Percentiles rank a stretch among this genome's conserved stretches.
phyloP scores from a whole-genome alignment of 1,284 basidiomycete species.

The Inonotus hispidus region DNA sequence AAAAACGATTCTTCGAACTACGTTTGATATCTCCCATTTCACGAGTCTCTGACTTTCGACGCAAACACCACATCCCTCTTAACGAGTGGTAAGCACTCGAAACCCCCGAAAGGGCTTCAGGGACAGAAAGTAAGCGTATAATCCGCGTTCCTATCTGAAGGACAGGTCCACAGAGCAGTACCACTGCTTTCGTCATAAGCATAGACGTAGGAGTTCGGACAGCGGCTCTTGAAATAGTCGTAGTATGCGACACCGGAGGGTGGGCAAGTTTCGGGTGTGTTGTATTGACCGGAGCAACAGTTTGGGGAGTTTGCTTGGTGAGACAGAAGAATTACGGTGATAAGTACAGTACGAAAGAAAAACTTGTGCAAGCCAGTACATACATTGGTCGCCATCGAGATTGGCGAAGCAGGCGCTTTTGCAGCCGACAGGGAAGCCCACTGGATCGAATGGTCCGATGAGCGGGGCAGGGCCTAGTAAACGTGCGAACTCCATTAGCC shows the following conservation, averaged over 20 bases:
- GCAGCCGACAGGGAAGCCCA: conserved; percentile 51
- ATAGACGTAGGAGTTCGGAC: conserved; percentile 53
- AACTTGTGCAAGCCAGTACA: too few species aligned
- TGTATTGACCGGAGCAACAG: conserved; percentile 51
- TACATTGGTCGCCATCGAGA: conserved; percentile 40
- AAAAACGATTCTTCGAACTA: too few species aligned
- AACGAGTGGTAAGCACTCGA: background rate
- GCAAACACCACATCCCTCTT: too few species aligned
- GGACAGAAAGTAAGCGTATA: conserved; percentile 58
- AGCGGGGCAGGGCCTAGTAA: conserved; percentile 42
- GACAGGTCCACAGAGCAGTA: conserved; percentile 49
- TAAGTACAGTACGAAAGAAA: background rate
- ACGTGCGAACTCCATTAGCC: background rate
- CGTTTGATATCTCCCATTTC: too few species aligned
- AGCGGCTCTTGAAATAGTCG: conserved; percentile 49
- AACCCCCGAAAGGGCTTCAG: background rate
- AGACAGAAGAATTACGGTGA: background rate
- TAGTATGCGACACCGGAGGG: conserved; percentile 41
- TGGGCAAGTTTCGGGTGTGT: conserved; percentile 46
- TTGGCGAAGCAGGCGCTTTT: conserved; percentile 54
- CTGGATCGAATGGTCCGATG: conserved; percentile 46
- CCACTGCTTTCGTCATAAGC: conserved; percentile 50
- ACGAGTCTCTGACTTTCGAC: too few species aligned
- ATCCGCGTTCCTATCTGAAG: conserved; percentile 36
- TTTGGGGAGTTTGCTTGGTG: conserved; percentile 33